Percentiles rank a stretch among this genome's conserved stretches.
Evolutionary conservation across 2,329 filamentous ascomycete genomes (phyloP).

Genomic region (Stylonectria norvegica): DNA sequence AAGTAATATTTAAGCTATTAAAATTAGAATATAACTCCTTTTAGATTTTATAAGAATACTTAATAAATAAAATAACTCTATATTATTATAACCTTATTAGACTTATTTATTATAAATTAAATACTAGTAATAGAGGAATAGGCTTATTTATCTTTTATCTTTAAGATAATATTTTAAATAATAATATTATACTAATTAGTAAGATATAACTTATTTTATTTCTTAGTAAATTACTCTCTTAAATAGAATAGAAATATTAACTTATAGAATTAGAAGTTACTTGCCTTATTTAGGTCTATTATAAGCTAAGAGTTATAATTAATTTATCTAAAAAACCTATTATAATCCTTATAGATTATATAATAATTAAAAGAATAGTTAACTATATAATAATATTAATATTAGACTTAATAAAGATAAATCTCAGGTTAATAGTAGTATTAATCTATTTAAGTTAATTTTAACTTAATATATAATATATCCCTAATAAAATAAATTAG

Average conservation of each 20-base stretch:
- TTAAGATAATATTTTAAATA: not conserved
- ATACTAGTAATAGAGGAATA: not conserved
- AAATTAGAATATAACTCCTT: too few species aligned
- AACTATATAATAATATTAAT: too few species aligned
- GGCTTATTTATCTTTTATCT: not conserved
- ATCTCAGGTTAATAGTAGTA: too few species aligned
- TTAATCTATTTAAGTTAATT: too few species aligned
- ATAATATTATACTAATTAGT: not conserved
- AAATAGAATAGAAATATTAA: not conserved
- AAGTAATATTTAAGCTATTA: too few species aligned
- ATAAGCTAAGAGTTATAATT: not conserved
- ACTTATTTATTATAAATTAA: not conserved
- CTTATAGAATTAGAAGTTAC: not conserved
- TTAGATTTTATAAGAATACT: not conserved
- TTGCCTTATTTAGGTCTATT: not conserved
- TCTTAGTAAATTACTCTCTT: not conserved
- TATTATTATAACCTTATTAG: not conserved
- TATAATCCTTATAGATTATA: slow-evolving; percentile 1
- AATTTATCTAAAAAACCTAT: not conserved
- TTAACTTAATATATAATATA: too few species aligned
- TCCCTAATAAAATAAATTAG: too few species aligned
- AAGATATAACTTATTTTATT: not conserved
- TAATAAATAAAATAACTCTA: not conserved
- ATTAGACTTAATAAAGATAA: too few species aligned
- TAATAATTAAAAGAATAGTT: not conserved